Base-by-base conservation (phyloP, 768 basidiomycete species). In the Amanita rubescens region DNA sequence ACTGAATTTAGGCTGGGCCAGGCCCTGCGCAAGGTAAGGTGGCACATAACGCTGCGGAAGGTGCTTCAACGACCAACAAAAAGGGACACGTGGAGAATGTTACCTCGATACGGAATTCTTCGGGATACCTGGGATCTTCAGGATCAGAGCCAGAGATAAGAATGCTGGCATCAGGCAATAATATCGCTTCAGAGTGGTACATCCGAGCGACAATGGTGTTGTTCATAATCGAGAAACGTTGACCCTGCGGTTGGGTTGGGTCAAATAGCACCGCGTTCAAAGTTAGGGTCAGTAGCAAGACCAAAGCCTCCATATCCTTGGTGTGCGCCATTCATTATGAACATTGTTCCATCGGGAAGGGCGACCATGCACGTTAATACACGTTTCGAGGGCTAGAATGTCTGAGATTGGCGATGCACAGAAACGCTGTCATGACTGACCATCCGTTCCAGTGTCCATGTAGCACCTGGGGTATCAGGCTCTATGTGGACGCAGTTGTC, bases 361-460 rank as follows among this genome's bases (percentile, higher is more conserved):
- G 80, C 74, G 46, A 77, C 82, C 67, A 87, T 82, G 70, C 84
- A 86, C 1, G 85, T 70, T 83, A 91, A 84, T 15, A 90, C 89
- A 54, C 89, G 81, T 56, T 73, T 74, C 0, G 81, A 84, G 5
- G 84, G 85, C 85, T 86, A 53, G 1, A 49, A 4, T 27, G n/a
- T 30, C n/a, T 39, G 33, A 53, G 51, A 45, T 43, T 9, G 24
- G 41, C 25, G 27, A 11, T 15, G 5, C 1, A 12, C 14, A 9
- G 17, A 2, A 32, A 43, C 22, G 14, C 5, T 11, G 22, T 7
- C 43, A 39, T 8, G 15, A 66, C 81, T 44, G 38, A 87, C 88
- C 89, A 90, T 90, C 47, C 89, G 79, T 64, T 91, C 89, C 8
- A 90, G 33, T 0, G 73, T 74, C 89, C 89, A 91, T 1, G 75